Percentiles rank a stretch among this genome's conserved stretches.
These are phyloP conservation scores for Nigrospora osmanthi DNA, from an alignment of 2,329 filamentous ascomycete species.

Conservation along the genomic window DNA sequence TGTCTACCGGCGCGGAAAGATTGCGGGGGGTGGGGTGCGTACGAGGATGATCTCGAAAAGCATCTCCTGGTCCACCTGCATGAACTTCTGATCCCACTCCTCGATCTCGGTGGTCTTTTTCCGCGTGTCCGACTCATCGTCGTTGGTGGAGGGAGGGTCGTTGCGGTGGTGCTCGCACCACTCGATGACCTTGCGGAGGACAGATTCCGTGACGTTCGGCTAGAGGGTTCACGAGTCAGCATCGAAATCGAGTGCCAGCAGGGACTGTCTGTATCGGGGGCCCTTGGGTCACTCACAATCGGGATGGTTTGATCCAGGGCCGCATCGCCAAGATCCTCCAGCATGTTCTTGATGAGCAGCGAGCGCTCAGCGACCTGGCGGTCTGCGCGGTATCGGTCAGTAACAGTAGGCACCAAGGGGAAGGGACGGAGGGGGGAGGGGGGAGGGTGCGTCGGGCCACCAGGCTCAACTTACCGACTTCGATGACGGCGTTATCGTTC, in stretches of 20 bases:
- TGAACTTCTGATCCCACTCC: conserved; percentile 99
- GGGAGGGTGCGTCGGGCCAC: conserved; percentile 1
- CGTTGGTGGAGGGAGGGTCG: conserved; percentile 72
- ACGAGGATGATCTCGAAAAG: conserved; percentile 98
- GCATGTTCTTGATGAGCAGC: conserved; percentile 95
- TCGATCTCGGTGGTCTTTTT: conserved; percentile 99
- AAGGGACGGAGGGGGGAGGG: neutral
- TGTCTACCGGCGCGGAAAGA: no score
- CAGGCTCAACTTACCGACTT: conserved; percentile 12
- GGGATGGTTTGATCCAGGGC: conserved; percentile 65
- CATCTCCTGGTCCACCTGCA: conserved; percentile 99
- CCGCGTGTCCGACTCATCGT: conserved; percentile 87
- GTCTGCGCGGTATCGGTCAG: conserved; percentile 39
- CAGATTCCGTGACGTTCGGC: conserved; percentile 75
- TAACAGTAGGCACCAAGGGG: neutral
- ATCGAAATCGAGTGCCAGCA: neutral
- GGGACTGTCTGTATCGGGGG: conserved; percentile 7
- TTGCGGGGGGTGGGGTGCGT: conserved; percentile 10
- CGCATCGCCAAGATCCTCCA: conserved; percentile 79
- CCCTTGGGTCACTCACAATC: conserved; percentile 48
- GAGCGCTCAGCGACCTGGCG: conserved; percentile 83
- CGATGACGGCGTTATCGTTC: conserved; percentile 13
- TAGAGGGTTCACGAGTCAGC: neutral
- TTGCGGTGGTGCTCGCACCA: conserved; percentile 95
- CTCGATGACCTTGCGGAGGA: conserved; percentile 92